These are phyloP conservation scores for Apiospora sp. DNA, from an alignment of 2,329 filamentous ascomycete species.

Conservation along the genomic window DNA sequence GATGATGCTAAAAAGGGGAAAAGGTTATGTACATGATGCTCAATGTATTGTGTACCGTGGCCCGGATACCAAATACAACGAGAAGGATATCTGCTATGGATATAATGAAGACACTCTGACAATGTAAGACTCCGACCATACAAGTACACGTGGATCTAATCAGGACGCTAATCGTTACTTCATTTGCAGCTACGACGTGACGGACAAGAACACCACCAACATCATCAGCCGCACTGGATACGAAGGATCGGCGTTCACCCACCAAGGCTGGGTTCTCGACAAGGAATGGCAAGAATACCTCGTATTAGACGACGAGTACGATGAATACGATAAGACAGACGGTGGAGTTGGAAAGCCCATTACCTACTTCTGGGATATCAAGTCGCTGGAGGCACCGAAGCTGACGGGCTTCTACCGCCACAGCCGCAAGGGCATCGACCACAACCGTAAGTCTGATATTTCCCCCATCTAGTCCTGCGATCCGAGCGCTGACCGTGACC, in stretches of 20 bases:
- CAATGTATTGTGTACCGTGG: constrained; percentile 60
- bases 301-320: constrained; percentile 61
- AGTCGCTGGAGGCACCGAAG: constrained; percentile 50
- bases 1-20: too few relatives aligned
- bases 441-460: constrained; percentile 45
- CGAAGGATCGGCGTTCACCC: constrained; percentile 63
- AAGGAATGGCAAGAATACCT: constrained; percentile 53
- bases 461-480: background rate
- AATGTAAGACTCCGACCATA: constrained; percentile 38
- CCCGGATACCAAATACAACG: constrained; percentile 55
- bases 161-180: background rate
- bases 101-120: constrained; percentile 63
- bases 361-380: constrained; percentile 61
- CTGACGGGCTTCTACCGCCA: constrained; percentile 53
- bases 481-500: background rate
- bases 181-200: constrained; percentile 53
- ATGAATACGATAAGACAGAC: constrained; percentile 52
- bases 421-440: constrained; percentile 52
- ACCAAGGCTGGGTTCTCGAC: constrained; percentile 65
- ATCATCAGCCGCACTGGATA: constrained; percentile 62
- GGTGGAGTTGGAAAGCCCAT: constrained; percentile 53
- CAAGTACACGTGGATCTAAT: background rate
- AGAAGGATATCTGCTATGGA: constrained; percentile 62
- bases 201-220: constrained; percentile 54
- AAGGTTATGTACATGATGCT: constrained; percentile 64